Conservation (phyloP, 345 rosid genomes). For the Mangifera indica region DNA sequence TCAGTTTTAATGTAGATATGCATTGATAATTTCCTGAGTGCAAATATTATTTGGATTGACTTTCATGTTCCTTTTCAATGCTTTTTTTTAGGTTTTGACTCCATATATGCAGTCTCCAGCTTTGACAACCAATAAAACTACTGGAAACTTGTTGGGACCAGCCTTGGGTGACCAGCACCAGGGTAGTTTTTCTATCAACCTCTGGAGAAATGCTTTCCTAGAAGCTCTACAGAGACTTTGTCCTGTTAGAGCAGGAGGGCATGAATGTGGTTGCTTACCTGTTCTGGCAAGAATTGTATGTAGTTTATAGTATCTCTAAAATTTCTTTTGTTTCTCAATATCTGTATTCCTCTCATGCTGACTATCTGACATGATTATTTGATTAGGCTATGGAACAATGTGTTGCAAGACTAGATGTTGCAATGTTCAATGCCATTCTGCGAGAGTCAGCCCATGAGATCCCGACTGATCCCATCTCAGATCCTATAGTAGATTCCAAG, state of each 20-base stretch:
- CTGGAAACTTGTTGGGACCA: constrained; percentile 65
- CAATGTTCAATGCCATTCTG: constrained; percentile 95
- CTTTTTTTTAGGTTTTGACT: constrained; percentile 67
- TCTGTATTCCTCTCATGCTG: not conserved
- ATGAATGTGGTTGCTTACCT: constrained; percentile 93
- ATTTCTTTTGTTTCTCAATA: constrained; percentile 14
- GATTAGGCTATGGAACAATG: constrained; percentile 86
- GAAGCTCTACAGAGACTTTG: constrained; percentile 79
- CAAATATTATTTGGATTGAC: not conserved
- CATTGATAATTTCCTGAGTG: not conserved
- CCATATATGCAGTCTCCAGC: constrained; percentile 84
- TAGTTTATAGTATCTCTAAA: constrained; percentile 1
- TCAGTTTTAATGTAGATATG: not conserved
- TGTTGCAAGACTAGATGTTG: constrained; percentile 79
- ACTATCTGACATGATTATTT: constrained; percentile 10
- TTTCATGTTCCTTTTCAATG: constrained; percentile 3
- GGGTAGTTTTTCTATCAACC: constrained; percentile 63
- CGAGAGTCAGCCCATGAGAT: constrained; percentile 92
- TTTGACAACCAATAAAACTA: constrained; percentile 37
- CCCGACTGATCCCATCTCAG: constrained; percentile 92
- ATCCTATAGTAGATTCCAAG: constrained; percentile 81
- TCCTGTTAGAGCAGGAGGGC: constrained; percentile 85
- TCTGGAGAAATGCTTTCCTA: constrained; percentile 82
- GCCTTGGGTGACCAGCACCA: constrained; percentile 77
- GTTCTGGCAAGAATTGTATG: constrained; percentile 69